Evolutionary conservation across 73 alveolate genomes (phyloP), one percentile per base, ranked within the genome.

Genomic region (Blepharisma stoltei): DNA sequence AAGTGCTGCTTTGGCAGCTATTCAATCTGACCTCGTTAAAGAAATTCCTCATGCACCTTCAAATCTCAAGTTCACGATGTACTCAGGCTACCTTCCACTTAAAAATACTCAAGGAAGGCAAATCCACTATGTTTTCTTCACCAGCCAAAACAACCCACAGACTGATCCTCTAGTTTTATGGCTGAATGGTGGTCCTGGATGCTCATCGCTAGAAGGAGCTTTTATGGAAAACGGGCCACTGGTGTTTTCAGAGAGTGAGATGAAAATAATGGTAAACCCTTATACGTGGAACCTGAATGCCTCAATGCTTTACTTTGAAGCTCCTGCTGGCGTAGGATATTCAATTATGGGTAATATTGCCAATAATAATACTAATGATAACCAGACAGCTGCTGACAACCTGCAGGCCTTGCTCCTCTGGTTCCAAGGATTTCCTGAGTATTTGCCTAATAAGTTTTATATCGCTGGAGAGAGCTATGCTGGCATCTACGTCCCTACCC

Each of bases 241-340:
- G 71, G 87, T 67, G 1, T 69, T 84, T 84, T 84, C 71, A 9
- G 98, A 88, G 41, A 88, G 55, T 0, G 70, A 91, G 49, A 80
- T 78, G 7, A 11, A 21, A 23, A 89, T 90, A 86, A 47, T 54
- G 25, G 54, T 68, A 54, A 94, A 96, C 84, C 92, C 94, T 27
- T 92, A 83, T 83, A 78, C 98, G 23, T 96, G 99, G 99, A 96
- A 96, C 88, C 65, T 65, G 14, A 88, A 86, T 60, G 92, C 92
- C 14, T 89, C 90, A 73, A 54, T 92, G 54, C 83, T 96, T 27
- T 91, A 85, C 67, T 76, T 96, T 54, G 99, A 96, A 65, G 86
- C 92, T 25, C 99, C 99, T 0, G 97, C 98, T 68, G 98, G 98
- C 43, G 98, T 94, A 49, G 99, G 99, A 25, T 96, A 80, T 76